Evolutionary conservation across 345 rosid species (phyloP).

Genomic region (Euphorbia pulcherrima): DNA sequence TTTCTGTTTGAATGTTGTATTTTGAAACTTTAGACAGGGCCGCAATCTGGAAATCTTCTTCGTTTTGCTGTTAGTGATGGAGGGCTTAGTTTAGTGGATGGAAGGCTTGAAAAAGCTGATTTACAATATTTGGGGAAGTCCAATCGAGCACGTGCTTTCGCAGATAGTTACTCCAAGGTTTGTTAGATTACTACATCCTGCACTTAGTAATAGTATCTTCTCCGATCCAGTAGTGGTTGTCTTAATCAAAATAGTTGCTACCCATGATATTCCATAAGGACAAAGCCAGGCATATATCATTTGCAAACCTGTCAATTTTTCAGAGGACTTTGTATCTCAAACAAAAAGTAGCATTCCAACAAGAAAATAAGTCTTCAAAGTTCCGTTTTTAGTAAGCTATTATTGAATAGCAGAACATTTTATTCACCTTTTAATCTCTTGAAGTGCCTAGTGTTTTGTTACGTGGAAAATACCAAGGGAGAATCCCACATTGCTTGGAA

Average conservation of each 20-base stretch:
- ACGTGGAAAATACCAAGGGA: no score
- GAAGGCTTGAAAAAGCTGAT: slow-evolving; percentile 78
- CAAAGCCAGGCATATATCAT: not conserved
- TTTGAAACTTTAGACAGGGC: slow-evolving; percentile 48
- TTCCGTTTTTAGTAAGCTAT: not conserved
- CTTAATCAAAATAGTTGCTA: not conserved
- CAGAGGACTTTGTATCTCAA: not conserved
- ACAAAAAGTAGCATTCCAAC: not conserved
- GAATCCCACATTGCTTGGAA: no score
- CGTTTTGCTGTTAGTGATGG: slow-evolving; percentile 71
- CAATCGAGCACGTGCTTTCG: slow-evolving; percentile 75
- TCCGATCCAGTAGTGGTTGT: not conserved
- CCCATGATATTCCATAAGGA: not conserved
- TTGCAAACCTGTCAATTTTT: not conserved
- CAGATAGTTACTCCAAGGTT: slow-evolving; percentile 97
- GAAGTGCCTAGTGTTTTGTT: not conserved
- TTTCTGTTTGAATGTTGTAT: slow-evolving; percentile 3
- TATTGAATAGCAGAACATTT: not conserved
- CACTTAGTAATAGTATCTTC: not conserved
- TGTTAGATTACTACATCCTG: slow-evolving; percentile 15
- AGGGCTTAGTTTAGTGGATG: slow-evolving; percentile 71
- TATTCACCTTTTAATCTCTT: not conserved
- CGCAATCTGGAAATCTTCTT: slow-evolving; percentile 56
- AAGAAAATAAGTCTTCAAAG: not conserved
- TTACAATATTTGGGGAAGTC: slow-evolving; percentile 59